Evolutionary conservation across 176 grass and related monocot genomes (phyloP), one percentile per base, ranked within the genome.

Genomic region (Juncus inflexus): DNA sequence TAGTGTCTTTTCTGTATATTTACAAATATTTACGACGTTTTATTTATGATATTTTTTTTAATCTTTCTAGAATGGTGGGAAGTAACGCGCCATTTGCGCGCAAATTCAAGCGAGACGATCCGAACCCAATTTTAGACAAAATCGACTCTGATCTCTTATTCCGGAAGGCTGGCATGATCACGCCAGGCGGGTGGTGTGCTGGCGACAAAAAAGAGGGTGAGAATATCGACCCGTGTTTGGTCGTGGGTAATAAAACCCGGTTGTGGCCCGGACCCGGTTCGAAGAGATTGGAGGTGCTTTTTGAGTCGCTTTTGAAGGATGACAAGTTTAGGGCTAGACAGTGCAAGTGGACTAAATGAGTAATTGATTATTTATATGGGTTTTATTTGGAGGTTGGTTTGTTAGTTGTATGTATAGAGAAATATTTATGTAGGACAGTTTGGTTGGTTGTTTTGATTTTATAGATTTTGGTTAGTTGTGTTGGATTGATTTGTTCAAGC

Each of bases 61-160:
- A 51, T 58, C 2, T 71, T 15, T 71, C 62, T 69, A 43, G 53
- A 2, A 90, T 95, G 86, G 0, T 95, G 12, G 74, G 3, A 78
- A 90, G 86, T 74, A 79, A 50, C 58, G 83, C 83, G 16, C 90
- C 90, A 13, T 95, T 95, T 77, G 90, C 82, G 0, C 82, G 90
- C 45, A 95, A 95, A 77, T 95, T 95, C 74, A 72, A 5, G 40
- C 35, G 77, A 2, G 53, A 90, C 49, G 83, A 90, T 63, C 79
- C 77, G 0, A 85, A 90, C 61, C 79, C 77, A 0, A 85, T 95
- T 9, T 74, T 90, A 0, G 82, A 95, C 72, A 37, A 68, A 58
- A 79, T 95, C 63, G 90, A 95, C 60, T 74, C 82, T 2, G 90
- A 81, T 3, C 12, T 95, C 62, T 72, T 95, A 1, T 57, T 12